Conservation (phyloP, 1,284 basidiomycete genomes). For the Apiotrichum domesticum region DNA sequence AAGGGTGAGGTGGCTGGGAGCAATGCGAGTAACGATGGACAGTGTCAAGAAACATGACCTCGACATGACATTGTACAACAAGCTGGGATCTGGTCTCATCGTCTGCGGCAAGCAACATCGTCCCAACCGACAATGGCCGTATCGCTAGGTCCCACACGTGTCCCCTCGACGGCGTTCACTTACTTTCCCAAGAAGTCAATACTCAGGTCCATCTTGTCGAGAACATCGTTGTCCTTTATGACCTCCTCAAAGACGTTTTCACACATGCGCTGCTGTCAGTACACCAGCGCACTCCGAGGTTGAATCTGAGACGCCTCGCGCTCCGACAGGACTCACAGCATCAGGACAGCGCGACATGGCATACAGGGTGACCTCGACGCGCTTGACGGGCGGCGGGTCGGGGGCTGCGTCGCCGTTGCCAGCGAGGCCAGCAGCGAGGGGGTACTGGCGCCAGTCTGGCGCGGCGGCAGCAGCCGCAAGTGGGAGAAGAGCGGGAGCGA, state of each 20-base stretch:
- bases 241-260: conserved; percentile 70
- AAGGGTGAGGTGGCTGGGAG: conserved; percentile 3
- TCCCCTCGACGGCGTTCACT: conserved; percentile 29
- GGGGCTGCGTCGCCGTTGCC: too few species aligned
- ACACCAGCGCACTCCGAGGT: not conserved
- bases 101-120: too few species aligned
- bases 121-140: too few species aligned
- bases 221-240: conserved; percentile 53
- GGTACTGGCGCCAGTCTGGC: not conserved
- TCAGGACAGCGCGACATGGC: conserved; percentile 47
- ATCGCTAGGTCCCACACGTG: too few species aligned
- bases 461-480: not conserved
- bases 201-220: conserved; percentile 61
- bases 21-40: not conserved
- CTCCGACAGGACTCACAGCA: conserved; percentile 30
- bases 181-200: conserved; percentile 70
- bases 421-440: not conserved
- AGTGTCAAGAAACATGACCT: too few species aligned
- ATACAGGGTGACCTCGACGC: conserved; percentile 41
- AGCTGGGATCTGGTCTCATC: too few species aligned
- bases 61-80: too few species aligned
- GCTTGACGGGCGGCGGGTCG: not conserved
- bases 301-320: not conserved
- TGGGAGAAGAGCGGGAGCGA: not conserved
- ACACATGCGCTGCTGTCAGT: conserved; percentile 49